Evolutionary conservation across 2,329 filamentous ascomycete species (phyloP), one percentile per base, ranked within the genome.

Genomic region (Cladosporium sp.): DNA sequence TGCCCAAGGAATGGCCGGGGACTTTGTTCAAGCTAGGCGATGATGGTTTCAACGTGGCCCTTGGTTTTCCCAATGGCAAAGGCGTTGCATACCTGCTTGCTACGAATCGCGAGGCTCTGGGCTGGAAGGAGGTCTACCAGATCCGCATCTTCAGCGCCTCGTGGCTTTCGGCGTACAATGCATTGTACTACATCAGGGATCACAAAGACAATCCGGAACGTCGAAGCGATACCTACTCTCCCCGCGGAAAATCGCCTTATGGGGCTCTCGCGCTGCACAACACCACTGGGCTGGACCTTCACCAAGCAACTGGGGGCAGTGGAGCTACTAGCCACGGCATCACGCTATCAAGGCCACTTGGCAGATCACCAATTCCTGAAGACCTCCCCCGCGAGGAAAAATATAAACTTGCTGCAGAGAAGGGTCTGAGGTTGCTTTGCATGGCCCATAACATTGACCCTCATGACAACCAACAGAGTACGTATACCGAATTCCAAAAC

Each of bases 181-280:
- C 43, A 13, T 16, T 50, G 13, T 50, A 50, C 35, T 43, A 43
- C 33, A 50, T 50, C 48, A 43, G 48, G n/a, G 40, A 50, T 7
- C 40, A 50, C 16, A 13, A 15, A 13, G 18, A 33, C 3, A 18
- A 15, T 13, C 13, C 32, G 15, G 32, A n/a, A 15, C 32, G 32
- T 16, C 11, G 22, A 27, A 5, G 9, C 22, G 5, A 5, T 9
- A 27, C 9, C 9, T 4, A 9, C 22, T 27, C 22, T 27, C 22
- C 9, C 22, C 9, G 4, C 22, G 5, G 22, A 27, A 4, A 27
- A 27, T 15, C 32, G n/a, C 32, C 7, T 3, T 15, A n/a, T 15
- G 13, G 32, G 7, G 11, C 32, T 7, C n/a, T 18, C n/a, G 13
- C 15, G 13, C 13, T 16, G 7, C 13, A n/a, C n/a, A n/a, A 16